A percentile compares a stretch with the other conserved stretches of the same genome.
phyloP scores from a whole-genome alignment of 1,139 yeast genomes.

The Groenewaldozyma auringiensis region DNA sequence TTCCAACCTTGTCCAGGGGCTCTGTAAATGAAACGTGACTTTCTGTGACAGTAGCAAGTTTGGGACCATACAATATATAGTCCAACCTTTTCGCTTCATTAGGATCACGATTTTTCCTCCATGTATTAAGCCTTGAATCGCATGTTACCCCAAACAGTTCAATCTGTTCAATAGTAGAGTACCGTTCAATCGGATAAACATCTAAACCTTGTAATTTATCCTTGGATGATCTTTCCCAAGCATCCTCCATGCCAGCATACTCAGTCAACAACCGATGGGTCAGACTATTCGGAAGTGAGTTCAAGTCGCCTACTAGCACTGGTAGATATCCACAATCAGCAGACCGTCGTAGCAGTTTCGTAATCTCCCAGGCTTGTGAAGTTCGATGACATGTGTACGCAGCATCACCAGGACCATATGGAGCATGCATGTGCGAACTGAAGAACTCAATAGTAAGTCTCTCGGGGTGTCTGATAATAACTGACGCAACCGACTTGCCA shows the following conservation, averaged over 20 bases:
- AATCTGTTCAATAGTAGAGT: slow-evolving; percentile 57
- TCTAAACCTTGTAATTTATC: slow-evolving; percentile 33
- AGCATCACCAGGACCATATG: slow-evolving; percentile 84
- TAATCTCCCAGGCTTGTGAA: slow-evolving; percentile 94
- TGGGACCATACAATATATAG: slow-evolving; percentile 69
- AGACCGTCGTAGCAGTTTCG: slow-evolving; percentile 56
- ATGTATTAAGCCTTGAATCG: slow-evolving; percentile 77
- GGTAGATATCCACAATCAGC: slow-evolving; percentile 74
- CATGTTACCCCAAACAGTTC: slow-evolving; percentile 76
- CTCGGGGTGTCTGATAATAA: slow-evolving; percentile 49
- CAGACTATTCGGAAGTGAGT: slow-evolving; percentile 78
- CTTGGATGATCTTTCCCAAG: slow-evolving; percentile 62
- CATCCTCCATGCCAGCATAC: slow-evolving; percentile 66
- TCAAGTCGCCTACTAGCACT: slow-evolving; percentile 86
- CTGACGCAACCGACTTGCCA: slow-evolving; percentile 82
- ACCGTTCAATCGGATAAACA: slow-evolving; percentile 30
- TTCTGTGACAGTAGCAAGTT: slow-evolving; percentile 43
- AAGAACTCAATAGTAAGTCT: slow-evolving; percentile 63
- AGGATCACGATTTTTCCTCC: slow-evolving; percentile 57
- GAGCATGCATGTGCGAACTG: slow-evolving; percentile 97
- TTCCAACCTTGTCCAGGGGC: slow-evolving; percentile 49
- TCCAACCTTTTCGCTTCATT: slow-evolving; percentile 86
- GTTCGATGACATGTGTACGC: slow-evolving; percentile 86
- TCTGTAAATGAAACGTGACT: slow-evolving; percentile 74
- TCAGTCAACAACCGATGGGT: slow-evolving; percentile 68